A percentile compares a stretch with the other conserved stretches of the same genome.
Conservation (phyloP, 306 rosid genomes). For the Purshia tridentata region DNA sequence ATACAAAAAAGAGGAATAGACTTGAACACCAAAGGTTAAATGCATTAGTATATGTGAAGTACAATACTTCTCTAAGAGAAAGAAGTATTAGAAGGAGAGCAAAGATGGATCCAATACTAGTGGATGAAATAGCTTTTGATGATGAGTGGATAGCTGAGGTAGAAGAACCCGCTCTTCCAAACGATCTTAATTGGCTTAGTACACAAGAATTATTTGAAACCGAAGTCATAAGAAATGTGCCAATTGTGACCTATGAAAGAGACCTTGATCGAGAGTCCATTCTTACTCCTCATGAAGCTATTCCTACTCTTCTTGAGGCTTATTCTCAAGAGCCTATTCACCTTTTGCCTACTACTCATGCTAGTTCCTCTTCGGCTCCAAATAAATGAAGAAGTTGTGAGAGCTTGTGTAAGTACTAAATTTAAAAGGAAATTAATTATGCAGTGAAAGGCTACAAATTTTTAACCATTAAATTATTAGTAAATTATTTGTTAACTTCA, state of each 20-base stretch:
- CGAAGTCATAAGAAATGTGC: not conserved
- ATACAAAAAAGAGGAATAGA: not conserved
- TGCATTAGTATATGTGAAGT: not conserved
- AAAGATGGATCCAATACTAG: not conserved
- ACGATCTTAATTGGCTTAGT: not conserved
- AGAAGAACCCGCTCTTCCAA: not conserved
- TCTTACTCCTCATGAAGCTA: not conserved
- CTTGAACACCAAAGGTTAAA: not conserved
- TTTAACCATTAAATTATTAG: too few species aligned
- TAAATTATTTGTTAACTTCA: too few species aligned
- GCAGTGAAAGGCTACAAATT: too few species aligned
- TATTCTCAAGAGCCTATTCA: too few species aligned
- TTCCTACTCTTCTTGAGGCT: not conserved
- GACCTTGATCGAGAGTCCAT: not conserved
- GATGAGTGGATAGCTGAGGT: not conserved
- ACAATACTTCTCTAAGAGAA: not conserved
- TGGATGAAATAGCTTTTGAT: constrained; percentile 4
- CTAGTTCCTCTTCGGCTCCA: too few species aligned
- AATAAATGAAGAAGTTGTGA: too few species aligned
- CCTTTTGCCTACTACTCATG: too few species aligned
- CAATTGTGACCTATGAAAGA: not conserved
- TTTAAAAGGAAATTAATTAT: too few species aligned
- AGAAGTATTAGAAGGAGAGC: not conserved
- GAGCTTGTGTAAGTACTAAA: too few species aligned
- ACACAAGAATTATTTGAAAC: not conserved